Conservation (phyloP, 73 alveolate genomes). For the Diophrys sp. region DNA sequence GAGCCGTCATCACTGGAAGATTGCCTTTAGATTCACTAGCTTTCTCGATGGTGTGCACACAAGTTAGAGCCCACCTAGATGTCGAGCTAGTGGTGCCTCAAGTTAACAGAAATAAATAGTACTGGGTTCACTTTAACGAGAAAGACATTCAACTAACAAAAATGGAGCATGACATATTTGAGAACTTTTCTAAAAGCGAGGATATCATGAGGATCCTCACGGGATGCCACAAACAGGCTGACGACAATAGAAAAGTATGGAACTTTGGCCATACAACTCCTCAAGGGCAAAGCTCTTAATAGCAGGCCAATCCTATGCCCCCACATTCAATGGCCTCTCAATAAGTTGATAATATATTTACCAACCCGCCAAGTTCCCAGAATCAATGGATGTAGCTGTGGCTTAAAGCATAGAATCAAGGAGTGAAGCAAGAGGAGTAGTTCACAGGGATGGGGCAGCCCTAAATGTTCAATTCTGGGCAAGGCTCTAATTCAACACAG, state of each 20-base stretch:
- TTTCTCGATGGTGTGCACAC: constrained; percentile 28
- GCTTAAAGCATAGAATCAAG: not conserved
- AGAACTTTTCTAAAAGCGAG: constrained; percentile 16
- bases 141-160: constrained; percentile 26
- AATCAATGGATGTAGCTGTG: not conserved
- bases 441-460: not conserved
- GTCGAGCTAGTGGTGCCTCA: constrained; percentile 1
- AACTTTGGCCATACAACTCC: not conserved
- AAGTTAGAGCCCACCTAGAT: constrained; percentile 19
- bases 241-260: not conserved
- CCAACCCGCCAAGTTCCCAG: not conserved
- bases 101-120: not conserved
- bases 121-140: constrained; percentile 34
- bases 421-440: not conserved
- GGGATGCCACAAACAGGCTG: constrained; percentile 6
- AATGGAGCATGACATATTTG: constrained; percentile 16
- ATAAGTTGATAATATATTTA: not conserved
- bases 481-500: not conserved
- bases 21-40: constrained; percentile 24
- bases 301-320: not conserved
- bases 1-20: constrained; percentile 11
- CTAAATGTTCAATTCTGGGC: not conserved
- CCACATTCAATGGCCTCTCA: not conserved
- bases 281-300: no score
- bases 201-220: constrained; percentile 29